phyloP scores from a whole-genome alignment of 805 yeast species.

The Myxozyma udenii region DNA sequence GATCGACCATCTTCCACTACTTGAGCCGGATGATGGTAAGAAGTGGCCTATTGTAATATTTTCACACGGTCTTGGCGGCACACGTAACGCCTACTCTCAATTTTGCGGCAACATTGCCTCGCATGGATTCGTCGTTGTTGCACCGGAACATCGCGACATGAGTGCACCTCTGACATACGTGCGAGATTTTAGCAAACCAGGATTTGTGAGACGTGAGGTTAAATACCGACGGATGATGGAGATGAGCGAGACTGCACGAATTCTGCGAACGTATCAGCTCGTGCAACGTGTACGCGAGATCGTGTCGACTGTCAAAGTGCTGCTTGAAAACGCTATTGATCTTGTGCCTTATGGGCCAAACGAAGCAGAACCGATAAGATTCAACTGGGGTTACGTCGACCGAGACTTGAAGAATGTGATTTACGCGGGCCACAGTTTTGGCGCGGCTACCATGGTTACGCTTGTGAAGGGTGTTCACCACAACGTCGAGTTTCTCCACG shows the following conservation, averaged over 20 bases:
- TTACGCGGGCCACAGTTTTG: conserved; percentile 31
- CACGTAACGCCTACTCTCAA: conserved; percentile 30
- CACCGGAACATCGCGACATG: conserved; percentile 45
- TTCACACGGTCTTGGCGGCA: conserved; percentile 33
- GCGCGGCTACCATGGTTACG: conserved; percentile 31
- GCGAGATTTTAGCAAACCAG: conserved; percentile 74
- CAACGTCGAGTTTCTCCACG: conserved; percentile 11
- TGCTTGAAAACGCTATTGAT: conserved; percentile 16
- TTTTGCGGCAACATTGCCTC: conserved; percentile 32
- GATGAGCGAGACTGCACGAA: conserved; percentile 26
- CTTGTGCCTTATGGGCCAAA: conserved; percentile 4
- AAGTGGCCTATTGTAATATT: conserved; percentile 32
- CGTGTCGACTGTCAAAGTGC: conserved; percentile 15
- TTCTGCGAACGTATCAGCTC: conserved; percentile 28
- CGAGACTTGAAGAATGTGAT: conserved; percentile 16
- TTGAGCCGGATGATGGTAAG: conserved; percentile 14
- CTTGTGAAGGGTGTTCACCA: conserved; percentile 25
- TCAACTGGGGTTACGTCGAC: conserved; percentile 21
- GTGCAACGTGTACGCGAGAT: conserved; percentile 27
- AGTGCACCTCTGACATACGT: conserved; percentile 73
- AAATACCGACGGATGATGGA: conserved; percentile 22
- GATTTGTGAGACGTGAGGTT: conserved; percentile 36
- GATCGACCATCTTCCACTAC: conserved; percentile 16
- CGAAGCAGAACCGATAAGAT: conserved; percentile 1
- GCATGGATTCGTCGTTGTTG: conserved; percentile 29